Evolutionary conservation across 495 filamentous ascomycete genomes (phyloP), one percentile per base, ranked within the genome.

Genomic region (Lophiostoma macrostomum): DNA sequence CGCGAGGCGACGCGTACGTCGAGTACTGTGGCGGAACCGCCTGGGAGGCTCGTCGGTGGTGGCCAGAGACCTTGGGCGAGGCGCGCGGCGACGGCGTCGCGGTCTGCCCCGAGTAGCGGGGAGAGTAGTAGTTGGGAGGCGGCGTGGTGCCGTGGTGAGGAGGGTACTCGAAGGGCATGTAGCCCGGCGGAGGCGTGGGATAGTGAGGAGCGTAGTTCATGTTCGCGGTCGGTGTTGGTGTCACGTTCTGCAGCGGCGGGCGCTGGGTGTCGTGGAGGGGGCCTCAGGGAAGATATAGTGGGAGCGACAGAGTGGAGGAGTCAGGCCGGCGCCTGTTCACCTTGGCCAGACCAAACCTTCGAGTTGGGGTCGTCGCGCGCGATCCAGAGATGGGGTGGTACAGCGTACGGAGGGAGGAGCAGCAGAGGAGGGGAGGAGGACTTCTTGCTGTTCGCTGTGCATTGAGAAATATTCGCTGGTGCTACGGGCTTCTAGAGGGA

Each of bases 111-210:
- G 53, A 58, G 45, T 70, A 61, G 20, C 67, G 60, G 14, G 69
- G 64, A 7, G 68, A 72, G 65, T 69, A 69, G 63, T 69, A 69
- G 31, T 50, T 50, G 41, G 64, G 49, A 7, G 64, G 64, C 31
- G 68, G 67, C 36, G 68, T 66, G 19, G 6, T 42, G 40, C 65
- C n/a, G n/a, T n/a, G n/a, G n/a, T n/a, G n/a, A n/a, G n/a, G 64
- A 27, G 49, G 50, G 50, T 67, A 68, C 44, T 69, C 67, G 61
- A 60, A 65, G 45, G 57, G 52, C 52, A 63, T 53, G 49, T 68
- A 68, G 49, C 57, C 51, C 22, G 67, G 65, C 11, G 66, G 61
- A 38, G 64, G 64, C 24, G 55, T 61, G 20, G 67, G 61, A 53
- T 70, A 70, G 39, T 63, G 61, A 22, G 63, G 53, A 29, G 41